Conservation (phyloP, 192 early-diverging fungal species). For the Backusella liffmaniae region DNA sequence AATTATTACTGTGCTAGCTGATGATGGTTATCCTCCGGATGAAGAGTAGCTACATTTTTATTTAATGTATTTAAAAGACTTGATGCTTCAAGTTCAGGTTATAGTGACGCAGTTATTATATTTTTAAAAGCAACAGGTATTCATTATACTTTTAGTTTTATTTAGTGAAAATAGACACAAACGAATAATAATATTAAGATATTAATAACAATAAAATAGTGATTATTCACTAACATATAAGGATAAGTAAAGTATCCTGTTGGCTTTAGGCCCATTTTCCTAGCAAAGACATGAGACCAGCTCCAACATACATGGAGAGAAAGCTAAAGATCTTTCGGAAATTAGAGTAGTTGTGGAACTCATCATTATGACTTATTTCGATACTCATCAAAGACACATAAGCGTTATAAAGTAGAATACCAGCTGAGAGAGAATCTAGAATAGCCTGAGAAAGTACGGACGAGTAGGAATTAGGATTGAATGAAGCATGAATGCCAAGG, state of each 20-base stretch:
- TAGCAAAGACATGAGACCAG: conserved; percentile 34
- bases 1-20: not conserved
- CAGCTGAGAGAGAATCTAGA: conserved; percentile 76
- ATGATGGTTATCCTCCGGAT: not conserved
- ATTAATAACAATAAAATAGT: not conserved
- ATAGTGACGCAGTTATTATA: too few relatives aligned
- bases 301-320: conserved; percentile 31
- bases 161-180: not conserved
- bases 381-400: conserved; percentile 69
- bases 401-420: conserved; percentile 79
- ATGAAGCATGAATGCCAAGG: conserved; percentile 66
- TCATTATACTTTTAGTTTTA: not conserved
- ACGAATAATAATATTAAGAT: not conserved
- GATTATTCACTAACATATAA: not conserved
- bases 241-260: not conserved
- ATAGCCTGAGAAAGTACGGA: conserved; percentile 67
- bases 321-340: conserved; percentile 19
- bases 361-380: conserved; percentile 33
- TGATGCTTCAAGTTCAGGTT: too few relatives aligned
- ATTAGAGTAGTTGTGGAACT: conserved; percentile 1
- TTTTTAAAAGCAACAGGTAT: too few relatives aligned
- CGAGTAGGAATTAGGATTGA: conserved; percentile 57
- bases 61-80: not conserved
- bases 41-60: not conserved
- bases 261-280: conserved; percentile 29